These are phyloP conservation scores for Rostrohypoxylon terebratum DNA, from an alignment of 495 filamentous ascomycete species.

Conservation along the genomic window DNA sequence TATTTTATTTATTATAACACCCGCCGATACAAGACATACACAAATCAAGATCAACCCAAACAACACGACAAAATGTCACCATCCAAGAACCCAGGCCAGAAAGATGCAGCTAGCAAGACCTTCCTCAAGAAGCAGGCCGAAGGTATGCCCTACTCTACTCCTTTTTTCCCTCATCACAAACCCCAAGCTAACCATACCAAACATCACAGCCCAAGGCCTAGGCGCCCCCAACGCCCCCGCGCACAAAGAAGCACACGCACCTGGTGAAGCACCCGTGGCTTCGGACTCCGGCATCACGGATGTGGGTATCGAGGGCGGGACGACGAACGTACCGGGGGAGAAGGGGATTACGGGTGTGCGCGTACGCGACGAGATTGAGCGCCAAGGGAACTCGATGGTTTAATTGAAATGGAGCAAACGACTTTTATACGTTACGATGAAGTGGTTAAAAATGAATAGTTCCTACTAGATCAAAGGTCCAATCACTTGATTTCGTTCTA, in stretches of 20 bases:
- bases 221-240: conserved; percentile 41
- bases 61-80: conserved; percentile 24
- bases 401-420: not conserved
- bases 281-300: conserved; percentile 37
- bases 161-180: not conserved
- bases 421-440: no score
- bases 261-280: conserved; percentile 42
- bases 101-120: conserved; percentile 41
- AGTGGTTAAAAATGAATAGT: no score
- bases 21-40: not conserved
- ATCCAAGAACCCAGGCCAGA: conserved; percentile 44
- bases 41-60: not conserved
- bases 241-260: conserved; percentile 34
- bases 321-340: conserved; percentile 40
- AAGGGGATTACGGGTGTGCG: conserved; percentile 39
- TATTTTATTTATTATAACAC: no score
- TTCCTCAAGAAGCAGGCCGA: conserved; percentile 44
- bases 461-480: not conserved
- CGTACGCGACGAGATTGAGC: conserved; percentile 35
- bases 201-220: conserved; percentile 36
- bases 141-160: conserved; percentile 18
- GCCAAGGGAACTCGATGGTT: conserved; percentile 40
- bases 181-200: not conserved
- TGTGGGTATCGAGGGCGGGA: conserved; percentile 38
- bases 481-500: not conserved